Evolutionary conservation across 495 filamentous ascomycete species (phyloP), one percentile per base, ranked within the genome.

Genomic region (Penicillium desertorum): DNA sequence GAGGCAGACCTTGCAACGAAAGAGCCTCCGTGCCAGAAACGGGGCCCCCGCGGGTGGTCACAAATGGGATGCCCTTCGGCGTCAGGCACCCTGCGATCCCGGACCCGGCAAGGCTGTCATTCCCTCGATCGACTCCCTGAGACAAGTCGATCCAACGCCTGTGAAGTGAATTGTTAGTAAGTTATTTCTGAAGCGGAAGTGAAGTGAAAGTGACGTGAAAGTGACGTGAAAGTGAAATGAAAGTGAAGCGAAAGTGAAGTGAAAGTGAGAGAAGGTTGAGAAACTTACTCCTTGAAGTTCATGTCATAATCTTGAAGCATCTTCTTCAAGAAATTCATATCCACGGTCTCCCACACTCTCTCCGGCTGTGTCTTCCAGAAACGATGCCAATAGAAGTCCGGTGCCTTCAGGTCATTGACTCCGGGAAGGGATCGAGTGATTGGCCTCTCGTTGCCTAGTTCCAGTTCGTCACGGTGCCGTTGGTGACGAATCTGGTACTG

Each of bases 81-180:
- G 89, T 93, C 30, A 93, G 72, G 63, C 90, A 94, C 0, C 81
- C 79, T 3, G 80, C 76, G 17, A 92, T 79, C 0, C 90, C 90
- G 46, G 69, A 72, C 0, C 75, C 72, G 4, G 74, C 73, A 30
- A 32, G 59, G 12, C 32, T 27, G 53, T 85, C 80, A 4, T 63
- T 72, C 32, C 75, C 75, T 17, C 86, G 79, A 59, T 89, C 87
- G 17, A 89, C 74, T 58, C 91, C 92, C 64, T 96, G 91, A 17
- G 89, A 91, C 2, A 91, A 66, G 48, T 96, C 89, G 49, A 82
- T 78, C 52, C 79, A 76, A 20, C 78, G 74, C 56, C 81, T 84
- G 56, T 11, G 43, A 25, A 42, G 17, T 55, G 39, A 57, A 50
- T n/a, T 22, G 20, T 47, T 30, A 46, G 27, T 27, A 29, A 37